Base-by-base conservation (phyloP, 2,329 filamentous ascomycete genomes). In the Penicillium sclerotigenum region DNA sequence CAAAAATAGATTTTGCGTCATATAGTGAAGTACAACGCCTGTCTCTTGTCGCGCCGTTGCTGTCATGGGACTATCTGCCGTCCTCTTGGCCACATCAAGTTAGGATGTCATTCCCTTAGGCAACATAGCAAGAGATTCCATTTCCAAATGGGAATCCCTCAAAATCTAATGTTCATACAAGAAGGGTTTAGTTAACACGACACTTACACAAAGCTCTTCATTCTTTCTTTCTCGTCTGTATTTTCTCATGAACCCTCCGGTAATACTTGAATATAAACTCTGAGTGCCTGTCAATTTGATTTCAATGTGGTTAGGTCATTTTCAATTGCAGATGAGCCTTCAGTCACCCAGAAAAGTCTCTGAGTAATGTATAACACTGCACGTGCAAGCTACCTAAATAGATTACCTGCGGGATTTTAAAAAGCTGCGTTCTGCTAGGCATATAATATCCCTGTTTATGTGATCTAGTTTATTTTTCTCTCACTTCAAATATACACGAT, bases 311-410 rank as follows among this genome's bases (percentile, higher is more conserved):
- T 24, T 29, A 11, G 58, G 58, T 64, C 62, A 65, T 57, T 28
- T 41, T 24, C 29, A 22, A 24, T 5, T n/a, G 22, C 50, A 52
- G 59, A 52, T 62, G 62, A 62, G 59, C 47, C 11, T 34, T 63
- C 54, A 42, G 36, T n/a, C 63, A 64, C 55, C 60, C 51, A 61
- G 56, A 48, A 48, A 46, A 18, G 4, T 41, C 20, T 43, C 14
- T 38, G 40, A 33, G 31, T 47, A 40, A 40, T 42, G 6, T 16
- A n/a, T 9, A 28, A 41, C 50, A 45, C 28, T 16, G 22, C 42
- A 54, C 45, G 52, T 52, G 55, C 31, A 33, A 50, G 29, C 29
- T 14, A 29, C 4, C 26, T 29, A 14, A 37, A 37, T 29, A 9
- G 1, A 40, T 7, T 49, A 41, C 40, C 28, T 34, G 51, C 42